Base-by-base conservation (phyloP, 1,284 basidiomycete genomes). In the Cryptococcus hybrid region DNA sequence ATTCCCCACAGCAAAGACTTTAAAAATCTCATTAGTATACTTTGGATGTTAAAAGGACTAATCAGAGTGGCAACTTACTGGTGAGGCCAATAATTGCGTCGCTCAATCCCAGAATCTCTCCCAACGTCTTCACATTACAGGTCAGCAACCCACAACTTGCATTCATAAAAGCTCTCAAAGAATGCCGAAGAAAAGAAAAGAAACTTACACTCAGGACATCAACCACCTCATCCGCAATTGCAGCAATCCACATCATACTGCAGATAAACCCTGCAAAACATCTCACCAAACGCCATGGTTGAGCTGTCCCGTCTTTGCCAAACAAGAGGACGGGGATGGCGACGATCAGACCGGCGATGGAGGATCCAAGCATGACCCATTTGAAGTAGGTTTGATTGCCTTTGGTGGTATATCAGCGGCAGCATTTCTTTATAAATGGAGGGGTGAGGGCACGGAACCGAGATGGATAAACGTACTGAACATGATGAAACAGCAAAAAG, bases 231-330 rank as follows among this genome's bases (percentile, higher is more conserved):
- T 95, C 92, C 1, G 93, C 92, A 54, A 96, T 93, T 7, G 88
- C 89, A 84, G 94, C 91, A 66, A 96, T 95, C 93, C 93, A 96
- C 4, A 96, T 86, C 66, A 95, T 85, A 11, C 91, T 84, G 42
- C 94, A 88, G 37, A 87, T 77, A 78, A 97, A 97, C 0, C 93
- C 93, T 81, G 92, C 86, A 42, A 86, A 88, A 71, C 90, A 94
- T 13, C 92, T 83, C n/a, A 84, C 82, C 73, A 90, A 81, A 52
- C 85, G 83, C 54, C 85, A 84, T 2, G 83, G 77, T 0, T 83
- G 81, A 55, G 86, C 82, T 5, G 81, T 80, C 1, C 88, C 87
- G 52, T 83, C 82, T 2, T 83, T 81, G 1, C 85, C 84, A 70
- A 87, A 86, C 0, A 83, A 71, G n/a, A 84, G 76, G 1, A 89